Evolutionary conservation across 129 eudicot genomes (phyloP).

Genomic region (Glebionis coronaria): DNA sequence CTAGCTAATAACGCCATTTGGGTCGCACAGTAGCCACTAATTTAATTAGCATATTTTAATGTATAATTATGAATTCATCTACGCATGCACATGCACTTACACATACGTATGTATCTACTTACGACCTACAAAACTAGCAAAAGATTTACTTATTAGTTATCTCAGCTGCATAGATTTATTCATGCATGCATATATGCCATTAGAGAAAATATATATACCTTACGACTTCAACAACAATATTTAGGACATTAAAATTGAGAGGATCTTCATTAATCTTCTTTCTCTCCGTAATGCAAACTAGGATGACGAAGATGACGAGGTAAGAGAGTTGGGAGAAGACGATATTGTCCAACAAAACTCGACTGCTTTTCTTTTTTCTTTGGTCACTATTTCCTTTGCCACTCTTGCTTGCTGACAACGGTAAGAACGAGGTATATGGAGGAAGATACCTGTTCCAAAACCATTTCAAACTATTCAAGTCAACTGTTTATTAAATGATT

Average conservation of each 20-base stretch:
- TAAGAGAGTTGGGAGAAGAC: constrained; percentile 67
- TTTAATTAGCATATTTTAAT: too few relatives aligned
- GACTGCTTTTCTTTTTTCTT: constrained; percentile 28
- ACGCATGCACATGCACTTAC: not conserved
- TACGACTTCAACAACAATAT: constrained; percentile 64
- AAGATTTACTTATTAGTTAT: too few relatives aligned
- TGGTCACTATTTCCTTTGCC: constrained; percentile 16
- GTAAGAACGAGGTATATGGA: constrained; percentile 70
- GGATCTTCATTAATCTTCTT: constrained; percentile 67
- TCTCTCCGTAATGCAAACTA: constrained; percentile 72
- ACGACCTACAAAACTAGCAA: too few relatives aligned
- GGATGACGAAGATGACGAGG: constrained; percentile 50
- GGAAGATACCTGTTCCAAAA: constrained; percentile 71
- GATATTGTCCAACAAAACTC: constrained; percentile 31
- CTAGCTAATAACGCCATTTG: too few relatives aligned
- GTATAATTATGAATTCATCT: not conserved
- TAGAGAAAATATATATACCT: constrained; percentile 42
- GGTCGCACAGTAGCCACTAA: too few relatives aligned
- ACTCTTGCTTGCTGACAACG: constrained; percentile 22
- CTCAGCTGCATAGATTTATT: too few relatives aligned
- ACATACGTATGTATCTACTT: too few relatives aligned
- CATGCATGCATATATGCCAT: not conserved
- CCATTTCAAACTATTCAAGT: not conserved
- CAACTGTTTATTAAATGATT: not conserved
- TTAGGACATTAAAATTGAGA: constrained; percentile 72